Conservation (phyloP, 176 grass and related monocot genomes). For the Alloteropsis semialata region DNA sequence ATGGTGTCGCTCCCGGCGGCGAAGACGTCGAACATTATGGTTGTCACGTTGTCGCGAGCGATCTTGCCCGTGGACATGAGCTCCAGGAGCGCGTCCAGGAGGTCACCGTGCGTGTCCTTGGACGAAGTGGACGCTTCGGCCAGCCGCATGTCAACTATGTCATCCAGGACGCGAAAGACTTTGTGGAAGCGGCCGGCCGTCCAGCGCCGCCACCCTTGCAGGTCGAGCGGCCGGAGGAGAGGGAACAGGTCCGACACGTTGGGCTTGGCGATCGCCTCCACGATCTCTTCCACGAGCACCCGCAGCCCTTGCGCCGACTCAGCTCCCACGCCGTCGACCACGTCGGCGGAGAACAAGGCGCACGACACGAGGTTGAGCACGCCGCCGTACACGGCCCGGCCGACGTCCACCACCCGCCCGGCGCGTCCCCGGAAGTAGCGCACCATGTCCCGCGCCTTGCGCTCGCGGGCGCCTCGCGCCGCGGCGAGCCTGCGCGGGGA, state of each 20-base stretch:
- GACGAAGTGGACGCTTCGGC: no score
- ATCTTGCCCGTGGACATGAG: conserved; percentile 23
- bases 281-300: not conserved
- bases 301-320: conserved; percentile 11
- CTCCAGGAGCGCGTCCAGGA: no score
- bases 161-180: conserved; percentile 15
- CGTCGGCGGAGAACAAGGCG: conserved; percentile 30
- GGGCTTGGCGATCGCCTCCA: not conserved
- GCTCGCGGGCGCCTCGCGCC: not conserved
- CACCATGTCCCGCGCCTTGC: conserved; percentile 31
- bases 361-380: conserved; percentile 34
- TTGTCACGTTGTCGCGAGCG: not conserved
- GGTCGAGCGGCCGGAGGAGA: conserved; percentile 29
- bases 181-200: not conserved
- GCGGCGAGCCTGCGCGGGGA: conserved; percentile 26
- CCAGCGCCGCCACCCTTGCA: conserved; percentile 27
- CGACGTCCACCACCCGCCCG: not conserved
- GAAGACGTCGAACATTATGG: conserved; percentile 37
- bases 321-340: conserved; percentile 11
- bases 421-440: not conserved
- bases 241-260: conserved; percentile 53
- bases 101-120: not conserved
- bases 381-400: conserved; percentile 1
- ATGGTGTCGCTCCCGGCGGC: conserved; percentile 31
- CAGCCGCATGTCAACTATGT: not conserved